phyloP scores from a whole-genome alignment of 352 stramenopile species.

The Phytophthora macrochlamydospora region DNA sequence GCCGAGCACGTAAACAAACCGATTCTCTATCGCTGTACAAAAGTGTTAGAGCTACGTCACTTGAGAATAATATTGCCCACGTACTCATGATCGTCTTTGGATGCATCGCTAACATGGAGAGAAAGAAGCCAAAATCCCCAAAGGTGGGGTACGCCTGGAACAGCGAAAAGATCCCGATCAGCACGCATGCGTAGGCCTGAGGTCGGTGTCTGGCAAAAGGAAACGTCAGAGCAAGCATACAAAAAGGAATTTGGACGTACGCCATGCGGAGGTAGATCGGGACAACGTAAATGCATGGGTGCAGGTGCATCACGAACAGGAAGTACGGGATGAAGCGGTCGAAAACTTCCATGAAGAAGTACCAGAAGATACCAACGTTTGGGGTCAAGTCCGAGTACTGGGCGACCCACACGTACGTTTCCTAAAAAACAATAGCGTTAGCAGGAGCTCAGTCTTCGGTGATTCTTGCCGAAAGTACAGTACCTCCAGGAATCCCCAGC shows the following conservation, averaged over 20 bases:
- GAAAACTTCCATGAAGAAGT: constrained; percentile 91
- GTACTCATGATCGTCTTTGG: constrained; percentile 82
- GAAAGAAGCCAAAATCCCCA: constrained; percentile 83
- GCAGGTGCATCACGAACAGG: constrained; percentile 78
- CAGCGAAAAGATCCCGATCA: constrained; percentile 77
- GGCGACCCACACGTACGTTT: constrained; percentile 84
- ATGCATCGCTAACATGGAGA: constrained; percentile 68
- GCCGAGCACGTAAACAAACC: constrained; percentile 75
- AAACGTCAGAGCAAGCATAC: background rate
- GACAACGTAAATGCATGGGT: constrained; percentile 82
- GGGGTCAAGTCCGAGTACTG: constrained; percentile 84
- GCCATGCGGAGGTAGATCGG: constrained; percentile 79
- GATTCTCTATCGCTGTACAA: constrained; percentile 70
- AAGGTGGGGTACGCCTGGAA: constrained; percentile 85
- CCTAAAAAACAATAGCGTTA: constrained; percentile 27
- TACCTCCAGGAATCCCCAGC: constrained; percentile 73
- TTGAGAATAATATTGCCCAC: constrained; percentile 2
- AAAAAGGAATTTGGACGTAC: constrained; percentile 34
- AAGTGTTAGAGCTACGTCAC: background rate
- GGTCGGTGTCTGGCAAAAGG: constrained; percentile 54
- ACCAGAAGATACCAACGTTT: constrained; percentile 89
- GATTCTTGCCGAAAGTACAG: background rate
- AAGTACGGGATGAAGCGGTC: constrained; percentile 89
- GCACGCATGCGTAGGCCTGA: constrained; percentile 64
- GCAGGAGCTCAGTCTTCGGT: background rate